Conservation (phyloP, 2,329 filamentous ascomycete species). For the Beauveria scarabaeidicola region DNA sequence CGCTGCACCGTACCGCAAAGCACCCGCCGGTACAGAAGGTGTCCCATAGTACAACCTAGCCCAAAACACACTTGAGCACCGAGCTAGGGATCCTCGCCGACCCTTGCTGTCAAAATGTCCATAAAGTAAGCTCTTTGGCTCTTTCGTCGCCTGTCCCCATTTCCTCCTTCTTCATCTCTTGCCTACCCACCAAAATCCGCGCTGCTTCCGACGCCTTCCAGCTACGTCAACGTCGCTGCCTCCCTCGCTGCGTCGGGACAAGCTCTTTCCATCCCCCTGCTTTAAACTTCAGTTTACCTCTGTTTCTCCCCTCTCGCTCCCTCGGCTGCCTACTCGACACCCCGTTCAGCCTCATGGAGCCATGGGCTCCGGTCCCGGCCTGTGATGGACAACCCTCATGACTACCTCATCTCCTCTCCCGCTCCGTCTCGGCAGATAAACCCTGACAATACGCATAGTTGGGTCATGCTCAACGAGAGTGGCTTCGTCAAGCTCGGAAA, state of each 20-base stretch:
- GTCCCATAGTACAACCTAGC: conserved; percentile 10
- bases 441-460: conserved; percentile 53
- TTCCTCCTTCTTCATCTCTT: conserved; percentile 12
- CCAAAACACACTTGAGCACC: conserved; percentile 15
- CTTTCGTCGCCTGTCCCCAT: conserved; percentile 1
- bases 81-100: conserved; percentile 23
- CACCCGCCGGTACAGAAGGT: conserved; percentile 1
- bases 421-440: conserved; percentile 28
- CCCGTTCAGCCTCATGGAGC: conserved; percentile 21
- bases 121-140: conserved; percentile 43
- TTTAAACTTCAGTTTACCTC: conserved; percentile 1
- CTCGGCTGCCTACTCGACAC: conserved; percentile 13
- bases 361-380: conserved; percentile 23
- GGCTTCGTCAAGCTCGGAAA: conserved; percentile 78
- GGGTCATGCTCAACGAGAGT: conserved; percentile 83
- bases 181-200: conserved; percentile 5
- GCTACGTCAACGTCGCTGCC: conserved; percentile 19
- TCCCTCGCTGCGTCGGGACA: conserved; percentile 6
- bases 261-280: background rate
- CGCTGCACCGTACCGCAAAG: background rate
- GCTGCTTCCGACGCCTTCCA: conserved; percentile 9
- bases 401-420: conserved; percentile 31
- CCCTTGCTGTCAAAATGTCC: conserved; percentile 38
- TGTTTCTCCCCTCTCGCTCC: conserved; percentile 5
- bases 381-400: conserved; percentile 34